A percentile compares a stretch with the other conserved stretches of the same genome.
Conservation (phyloP, 768 basidiomycete genomes). For the Mycena capillaripes region DNA sequence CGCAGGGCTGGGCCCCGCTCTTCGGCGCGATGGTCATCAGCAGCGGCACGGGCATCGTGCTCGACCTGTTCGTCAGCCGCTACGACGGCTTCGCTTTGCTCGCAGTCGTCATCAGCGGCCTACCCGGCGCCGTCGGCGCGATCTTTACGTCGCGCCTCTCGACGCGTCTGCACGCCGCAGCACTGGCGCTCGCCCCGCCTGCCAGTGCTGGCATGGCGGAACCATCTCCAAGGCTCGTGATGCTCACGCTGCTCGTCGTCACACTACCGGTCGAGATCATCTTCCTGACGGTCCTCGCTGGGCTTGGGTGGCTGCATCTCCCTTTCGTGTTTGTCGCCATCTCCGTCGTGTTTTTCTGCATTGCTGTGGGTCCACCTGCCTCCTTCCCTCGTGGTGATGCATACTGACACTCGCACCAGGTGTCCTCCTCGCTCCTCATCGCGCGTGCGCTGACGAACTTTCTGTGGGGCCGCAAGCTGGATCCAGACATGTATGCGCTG, state of each 20-base stretch:
- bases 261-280: slow-evolving; percentile 85
- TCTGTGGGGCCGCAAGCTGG: slow-evolving; percentile 82
- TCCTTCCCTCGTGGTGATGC: background rate
- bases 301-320: slow-evolving; percentile 84
- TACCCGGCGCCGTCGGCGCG: slow-evolving; percentile 92
- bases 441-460: slow-evolving; percentile 78
- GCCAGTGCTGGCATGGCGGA: slow-evolving; percentile 41
- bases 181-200: slow-evolving; percentile 49
- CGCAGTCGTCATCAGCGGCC: slow-evolving; percentile 88
- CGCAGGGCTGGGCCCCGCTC: slow-evolving; percentile 91
- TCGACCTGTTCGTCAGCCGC: slow-evolving; percentile 89
- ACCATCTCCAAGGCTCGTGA: slow-evolving; percentile 66
- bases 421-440: slow-evolving; percentile 74
- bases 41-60: slow-evolving; percentile 90
- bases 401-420: slow-evolving; percentile 59
- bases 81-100: slow-evolving; percentile 92
- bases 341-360: slow-evolving; percentile 79
- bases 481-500: slow-evolving; percentile 95
- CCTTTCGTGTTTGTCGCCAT: slow-evolving; percentile 77
- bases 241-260: slow-evolving; percentile 78
- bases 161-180: slow-evolving; percentile 84
- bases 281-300: slow-evolving; percentile 76
- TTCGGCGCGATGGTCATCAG: slow-evolving; percentile 93
- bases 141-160: slow-evolving; percentile 94
- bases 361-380: slow-evolving; percentile 77